Base-by-base conservation (phyloP, 2,329 filamentous ascomycete species). In the Penicillium fuscoglaucum region DNA sequence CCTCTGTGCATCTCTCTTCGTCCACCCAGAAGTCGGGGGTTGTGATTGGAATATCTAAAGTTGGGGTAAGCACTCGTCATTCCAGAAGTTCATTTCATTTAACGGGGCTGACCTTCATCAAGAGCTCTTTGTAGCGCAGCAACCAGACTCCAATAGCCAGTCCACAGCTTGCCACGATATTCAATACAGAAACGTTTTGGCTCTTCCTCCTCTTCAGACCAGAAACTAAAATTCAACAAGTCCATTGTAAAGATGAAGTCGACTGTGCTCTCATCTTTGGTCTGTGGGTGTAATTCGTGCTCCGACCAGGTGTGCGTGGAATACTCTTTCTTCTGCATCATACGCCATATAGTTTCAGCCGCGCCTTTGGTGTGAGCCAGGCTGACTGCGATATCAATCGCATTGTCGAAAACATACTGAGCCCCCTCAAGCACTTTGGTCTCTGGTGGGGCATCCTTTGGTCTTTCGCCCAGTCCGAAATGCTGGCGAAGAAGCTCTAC, bases 191-290 rank as follows among this genome's bases (percentile, higher is more conserved):
- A 99, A 12, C 91, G 83, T 67, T 93, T 87, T 28, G 64, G 61
- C 6, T 86, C 82, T 12, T 90, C 87, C 3, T 74, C 69, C 59
- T 82, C 76, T 52, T 90, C 88, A 15, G 91, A 96, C 95, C 95
- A 99, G 74, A 99, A 99, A 24, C 89, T 96, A 72, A 98, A 99
- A 73, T 99, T 99, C 51, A 99, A 79, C 29, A 99, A 76, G 73
- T 99, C 95, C 91, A 99, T 96, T 21, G 90, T 91, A 73, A 99
- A 98, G 68, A 99, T 93, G 72, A 99, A 98, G 62, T 90, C 88
- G 24, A 96, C 86, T 0, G 91, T 93, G 51, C 77, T 83, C 69
- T 91, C 90, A 70, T 96, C 88, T 70, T 91, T 91, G 43, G 84
- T 69, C 73, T 93, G 90, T 1, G 95, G 95, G 69, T 99, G 95